A percentile compares a stretch with the other conserved stretches of the same genome.
These are phyloP conservation scores for Neurospora sp. DNA, from an alignment of 495 filamentous ascomycete species.

Conservation along the genomic window DNA sequence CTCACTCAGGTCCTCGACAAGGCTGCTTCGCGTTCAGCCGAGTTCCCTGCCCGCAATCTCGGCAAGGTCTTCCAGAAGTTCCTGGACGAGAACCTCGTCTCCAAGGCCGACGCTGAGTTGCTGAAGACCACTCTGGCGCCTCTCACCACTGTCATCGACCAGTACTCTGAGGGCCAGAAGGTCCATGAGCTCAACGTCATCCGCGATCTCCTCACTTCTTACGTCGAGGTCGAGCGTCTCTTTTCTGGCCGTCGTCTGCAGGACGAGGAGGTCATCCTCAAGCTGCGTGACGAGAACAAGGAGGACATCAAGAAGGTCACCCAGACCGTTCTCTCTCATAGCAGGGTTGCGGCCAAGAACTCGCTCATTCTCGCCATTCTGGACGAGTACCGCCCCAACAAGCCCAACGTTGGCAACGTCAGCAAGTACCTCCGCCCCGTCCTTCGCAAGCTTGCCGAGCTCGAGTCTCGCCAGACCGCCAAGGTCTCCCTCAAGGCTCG, in stretches of 20 bases:
- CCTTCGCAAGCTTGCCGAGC: constrained; percentile 77
- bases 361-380: constrained; percentile 86
- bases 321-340: constrained; percentile 86
- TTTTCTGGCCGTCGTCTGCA: constrained; percentile 78
- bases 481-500: constrained; percentile 96
- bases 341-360: constrained; percentile 85
- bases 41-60: constrained; percentile 90
- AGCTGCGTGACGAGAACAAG: constrained; percentile 91
- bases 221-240: constrained; percentile 70
- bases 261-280: constrained; percentile 91
- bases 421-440: constrained; percentile 77
- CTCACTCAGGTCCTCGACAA: constrained; percentile 79
- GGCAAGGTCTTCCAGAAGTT: constrained; percentile 77
- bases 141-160: constrained; percentile 67
- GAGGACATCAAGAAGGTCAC: constrained; percentile 78
- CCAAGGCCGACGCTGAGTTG: constrained; percentile 51
- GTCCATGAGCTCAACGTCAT: constrained; percentile 81
- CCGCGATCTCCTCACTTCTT: constrained; percentile 63
- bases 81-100: constrained; percentile 72
- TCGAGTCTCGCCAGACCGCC: constrained; percentile 77
- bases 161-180: constrained; percentile 84
- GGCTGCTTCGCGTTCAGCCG: constrained; percentile 59
- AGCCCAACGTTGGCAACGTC: constrained; percentile 78
- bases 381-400: constrained; percentile 90
- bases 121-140: constrained; percentile 69